phyloP scores from a whole-genome alignment of 2,329 filamentous ascomycete genomes.

The Xylaria sp. region DNA sequence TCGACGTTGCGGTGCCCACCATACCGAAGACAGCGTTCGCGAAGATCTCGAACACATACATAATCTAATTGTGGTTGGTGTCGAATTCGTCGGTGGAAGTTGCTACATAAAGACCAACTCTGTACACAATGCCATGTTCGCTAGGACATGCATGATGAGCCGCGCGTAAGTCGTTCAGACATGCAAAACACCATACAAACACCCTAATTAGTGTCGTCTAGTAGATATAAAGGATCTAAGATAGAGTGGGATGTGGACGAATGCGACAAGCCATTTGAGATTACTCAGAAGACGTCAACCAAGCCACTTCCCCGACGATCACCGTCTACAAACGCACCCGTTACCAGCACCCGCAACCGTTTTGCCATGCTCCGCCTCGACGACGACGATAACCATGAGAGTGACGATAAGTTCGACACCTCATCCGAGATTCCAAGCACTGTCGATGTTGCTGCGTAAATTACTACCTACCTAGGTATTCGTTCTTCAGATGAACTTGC shows the following conservation, averaged over 20 bases:
- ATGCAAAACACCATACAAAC: constrained; percentile 10
- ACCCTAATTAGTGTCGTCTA: constrained; percentile 51
- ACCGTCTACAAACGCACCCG: constrained; percentile 27
- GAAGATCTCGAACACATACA: constrained; percentile 85
- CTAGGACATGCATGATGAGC: constrained; percentile 81
- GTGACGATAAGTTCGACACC: constrained; percentile 48
- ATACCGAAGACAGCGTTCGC: constrained; percentile 73
- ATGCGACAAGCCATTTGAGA: constrained; percentile 69
- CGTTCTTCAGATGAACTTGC: neutral
- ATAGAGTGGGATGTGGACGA: constrained; percentile 80
- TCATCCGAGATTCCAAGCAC: constrained; percentile 47
- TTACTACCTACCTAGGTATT: neutral
- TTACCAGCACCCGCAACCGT: constrained; percentile 40
- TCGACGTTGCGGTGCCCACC: constrained; percentile 63
- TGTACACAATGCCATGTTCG: constrained; percentile 78
- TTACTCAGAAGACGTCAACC: constrained; percentile 41
- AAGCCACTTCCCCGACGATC: constrained; percentile 34
- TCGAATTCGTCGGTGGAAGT: constrained; percentile 67
- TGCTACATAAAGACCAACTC: constrained; percentile 81
- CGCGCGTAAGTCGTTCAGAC: constrained; percentile 54
- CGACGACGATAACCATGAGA: constrained; percentile 46
- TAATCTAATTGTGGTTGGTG: constrained; percentile 75
- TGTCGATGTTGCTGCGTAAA: constrained; percentile 42
- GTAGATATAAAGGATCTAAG: constrained; percentile 74
- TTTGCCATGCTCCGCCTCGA: constrained; percentile 48